These are phyloP conservation scores for Neurospora sp. DNA, from an alignment of 495 filamentous ascomycete genomes.

Conservation along the genomic window DNA sequence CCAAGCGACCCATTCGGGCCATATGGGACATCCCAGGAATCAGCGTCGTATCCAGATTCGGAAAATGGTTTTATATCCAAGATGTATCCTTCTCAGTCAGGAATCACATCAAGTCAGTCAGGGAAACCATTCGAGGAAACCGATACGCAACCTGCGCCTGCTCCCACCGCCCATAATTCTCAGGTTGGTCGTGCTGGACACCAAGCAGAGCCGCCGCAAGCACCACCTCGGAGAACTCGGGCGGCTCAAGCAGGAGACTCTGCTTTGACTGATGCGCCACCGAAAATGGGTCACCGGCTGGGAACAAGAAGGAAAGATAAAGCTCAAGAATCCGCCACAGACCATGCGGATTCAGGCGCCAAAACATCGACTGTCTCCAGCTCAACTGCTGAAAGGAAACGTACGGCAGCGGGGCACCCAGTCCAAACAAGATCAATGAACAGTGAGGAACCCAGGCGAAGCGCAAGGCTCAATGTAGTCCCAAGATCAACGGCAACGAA, in stretches of 20 bases:
- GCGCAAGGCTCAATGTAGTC: constrained; percentile 58
- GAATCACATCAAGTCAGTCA: constrained; percentile 15
- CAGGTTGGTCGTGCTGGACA: constrained; percentile 21
- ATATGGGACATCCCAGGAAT: constrained; percentile 8
- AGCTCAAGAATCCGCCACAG: constrained; percentile 19
- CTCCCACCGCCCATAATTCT: constrained; percentile 19
- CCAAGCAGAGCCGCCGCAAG: constrained; percentile 52
- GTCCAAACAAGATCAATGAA: constrained; percentile 48
- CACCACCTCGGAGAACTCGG: constrained; percentile 53
- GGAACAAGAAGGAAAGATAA: constrained; percentile 40
- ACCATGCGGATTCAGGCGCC: constrained; percentile 12
- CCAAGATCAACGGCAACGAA: constrained; percentile 42
- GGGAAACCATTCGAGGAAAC: constrained; percentile 19
- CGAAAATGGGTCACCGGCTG: constrained; percentile 49
- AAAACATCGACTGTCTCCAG: constrained; percentile 16
- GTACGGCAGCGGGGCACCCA: constrained; percentile 75
- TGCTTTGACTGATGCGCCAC: constrained; percentile 49
- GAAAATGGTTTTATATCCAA: constrained; percentile 36
- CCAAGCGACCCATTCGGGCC: constrained; percentile 35
- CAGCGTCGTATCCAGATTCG: not conserved
- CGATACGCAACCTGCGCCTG: constrained; percentile 29
- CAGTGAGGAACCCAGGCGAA: constrained; percentile 62
- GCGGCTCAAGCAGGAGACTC: constrained; percentile 45
- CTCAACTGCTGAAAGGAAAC: constrained; percentile 54
- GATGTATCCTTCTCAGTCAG: constrained; percentile 28